phyloP scores from a whole-genome alignment of 2,329 filamentous ascomycete genomes.

The Diaporthe australafricana region DNA sequence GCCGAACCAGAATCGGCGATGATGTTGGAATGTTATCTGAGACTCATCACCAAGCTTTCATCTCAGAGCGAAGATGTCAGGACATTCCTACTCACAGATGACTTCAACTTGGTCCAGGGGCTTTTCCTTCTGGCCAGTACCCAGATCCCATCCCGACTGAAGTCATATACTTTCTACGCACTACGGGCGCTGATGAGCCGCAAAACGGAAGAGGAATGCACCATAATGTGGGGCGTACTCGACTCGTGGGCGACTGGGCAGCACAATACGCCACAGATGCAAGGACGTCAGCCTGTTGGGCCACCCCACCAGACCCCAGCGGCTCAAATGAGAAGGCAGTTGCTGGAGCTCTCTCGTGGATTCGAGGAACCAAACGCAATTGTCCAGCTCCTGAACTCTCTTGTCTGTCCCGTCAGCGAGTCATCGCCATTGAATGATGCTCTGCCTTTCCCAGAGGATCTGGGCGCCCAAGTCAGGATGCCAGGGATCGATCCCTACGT shows the following conservation, averaged over 20 bases:
- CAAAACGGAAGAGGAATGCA: constrained; percentile 75
- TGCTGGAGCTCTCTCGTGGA: constrained; percentile 79
- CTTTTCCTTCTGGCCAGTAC: constrained; percentile 85
- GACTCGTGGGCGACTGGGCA: constrained; percentile 81
- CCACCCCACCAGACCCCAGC: constrained; percentile 45
- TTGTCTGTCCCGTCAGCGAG: constrained; percentile 75
- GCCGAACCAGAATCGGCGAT: constrained; percentile 92
- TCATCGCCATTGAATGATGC: constrained; percentile 75
- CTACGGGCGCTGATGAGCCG: constrained; percentile 80
- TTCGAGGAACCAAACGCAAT: constrained; percentile 91
- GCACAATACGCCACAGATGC: constrained; percentile 53
- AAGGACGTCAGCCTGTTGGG: constrained; percentile 32
- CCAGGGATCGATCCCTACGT: constrained; percentile 93
- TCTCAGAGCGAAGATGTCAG: constrained; percentile 79
- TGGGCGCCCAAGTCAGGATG: constrained; percentile 80
- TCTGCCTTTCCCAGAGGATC: constrained; percentile 86
- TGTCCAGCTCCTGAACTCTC: constrained; percentile 78
- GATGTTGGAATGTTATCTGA: constrained; percentile 95
- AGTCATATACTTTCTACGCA: constrained; percentile 86
- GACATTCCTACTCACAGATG: constrained; percentile 73
- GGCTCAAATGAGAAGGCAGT: constrained; percentile 69
- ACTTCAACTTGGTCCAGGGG: constrained; percentile 77
- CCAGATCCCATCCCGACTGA: constrained; percentile 68
- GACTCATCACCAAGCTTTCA: constrained; percentile 85
- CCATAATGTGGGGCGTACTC: constrained; percentile 82